Evolutionary conservation across 1,139 yeast species (phyloP), one percentile per base, ranked within the genome.

Genomic region (Sugiyamaella castrensis): DNA sequence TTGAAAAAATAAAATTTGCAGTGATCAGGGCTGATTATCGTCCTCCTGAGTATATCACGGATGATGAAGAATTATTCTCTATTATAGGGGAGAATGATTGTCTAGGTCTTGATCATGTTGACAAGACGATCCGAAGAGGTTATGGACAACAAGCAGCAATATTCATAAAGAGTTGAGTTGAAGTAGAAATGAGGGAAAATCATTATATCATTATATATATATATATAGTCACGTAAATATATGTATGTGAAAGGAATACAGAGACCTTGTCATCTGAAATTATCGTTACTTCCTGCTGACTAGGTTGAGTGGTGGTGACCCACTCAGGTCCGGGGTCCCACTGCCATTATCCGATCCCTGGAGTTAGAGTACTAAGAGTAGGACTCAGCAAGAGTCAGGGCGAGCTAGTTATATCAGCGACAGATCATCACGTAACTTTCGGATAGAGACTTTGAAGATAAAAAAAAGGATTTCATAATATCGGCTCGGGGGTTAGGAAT

Each of bases 61-160:
- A 57, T n/a, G 56, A 73, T 19, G 59, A 78, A 40, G 71, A 75
- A 11, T 69, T 89, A 29, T 85, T 72, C 64, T 81, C 82, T 47
- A 77, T 77, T 47, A 66, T 84, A 53, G 71, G 75, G 11, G 73
- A 73, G 28, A 70, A 73, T 34, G 79, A 76, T 52, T 74, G 73
- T 30, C 71, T 92, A 50, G 95, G 91, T 19, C 73, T 92, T 64
- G 96, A 92, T 62, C 96, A 87, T 63, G 87, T 92, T 8, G 96
- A 88, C 66, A 78, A 94, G 60, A 67, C 76, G 33, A 73, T 31
- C 47, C 62, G 53, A 51, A 57, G 55, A 42, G 56, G 53, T 2
- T 57, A 54, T 40, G 61, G 61, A 6, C 87, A 81, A 57, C 80
- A 82, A 56, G 84, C 87, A 10, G 54, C 56, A 19, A 82, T 83